phyloP scores from a whole-genome alignment of 1,139 yeast genomes.

The Ogataea hybrid region DNA sequence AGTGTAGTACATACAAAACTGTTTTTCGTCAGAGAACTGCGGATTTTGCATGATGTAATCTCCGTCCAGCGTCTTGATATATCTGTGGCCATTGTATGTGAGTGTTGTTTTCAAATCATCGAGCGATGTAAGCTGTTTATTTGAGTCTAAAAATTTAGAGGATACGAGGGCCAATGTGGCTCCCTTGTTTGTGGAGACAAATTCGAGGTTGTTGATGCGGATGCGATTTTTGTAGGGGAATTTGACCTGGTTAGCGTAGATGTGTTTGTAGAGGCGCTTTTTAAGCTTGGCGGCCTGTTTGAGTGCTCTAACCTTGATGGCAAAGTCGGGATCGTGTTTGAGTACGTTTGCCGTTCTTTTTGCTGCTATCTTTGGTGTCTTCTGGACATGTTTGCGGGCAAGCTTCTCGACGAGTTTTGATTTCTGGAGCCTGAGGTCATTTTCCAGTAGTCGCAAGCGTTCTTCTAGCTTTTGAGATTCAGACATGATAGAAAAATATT shows the following conservation, averaged over 20 bases:
- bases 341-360: slow-evolving; percentile 37
- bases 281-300: slow-evolving; percentile 10
- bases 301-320: slow-evolving; percentile 10
- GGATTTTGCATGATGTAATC: slow-evolving; percentile 21
- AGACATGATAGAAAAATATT: slow-evolving; percentile 11
- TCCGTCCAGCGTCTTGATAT: slow-evolving; percentile 26
- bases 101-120: slow-evolving; percentile 21
- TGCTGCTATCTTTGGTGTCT: slow-evolving; percentile 9
- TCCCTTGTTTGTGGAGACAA: slow-evolving; percentile 24
- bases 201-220: slow-evolving; percentile 33
- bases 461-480: slow-evolving; percentile 20
- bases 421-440: slow-evolving; percentile 17
- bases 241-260: slow-evolving; percentile 32
- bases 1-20: slow-evolving; percentile 14
- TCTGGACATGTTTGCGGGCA: slow-evolving; percentile 10
- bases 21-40: slow-evolving; percentile 1
- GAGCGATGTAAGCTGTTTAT: slow-evolving; percentile 16
- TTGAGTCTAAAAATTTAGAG: slow-evolving; percentile 15
- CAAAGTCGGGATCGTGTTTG: slow-evolving; percentile 36
- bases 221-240: slow-evolving; percentile 42
- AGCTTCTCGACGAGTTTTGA: slow-evolving; percentile 11
- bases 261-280: slow-evolving; percentile 19
- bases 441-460: slow-evolving; percentile 19
- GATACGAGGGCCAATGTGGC: slow-evolving; percentile 27
- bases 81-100: slow-evolving; percentile 16